These are phyloP conservation scores for Rutstroemia sp. DNA, from an alignment of 2,329 filamentous ascomycete genomes.

Conservation along the genomic window DNA sequence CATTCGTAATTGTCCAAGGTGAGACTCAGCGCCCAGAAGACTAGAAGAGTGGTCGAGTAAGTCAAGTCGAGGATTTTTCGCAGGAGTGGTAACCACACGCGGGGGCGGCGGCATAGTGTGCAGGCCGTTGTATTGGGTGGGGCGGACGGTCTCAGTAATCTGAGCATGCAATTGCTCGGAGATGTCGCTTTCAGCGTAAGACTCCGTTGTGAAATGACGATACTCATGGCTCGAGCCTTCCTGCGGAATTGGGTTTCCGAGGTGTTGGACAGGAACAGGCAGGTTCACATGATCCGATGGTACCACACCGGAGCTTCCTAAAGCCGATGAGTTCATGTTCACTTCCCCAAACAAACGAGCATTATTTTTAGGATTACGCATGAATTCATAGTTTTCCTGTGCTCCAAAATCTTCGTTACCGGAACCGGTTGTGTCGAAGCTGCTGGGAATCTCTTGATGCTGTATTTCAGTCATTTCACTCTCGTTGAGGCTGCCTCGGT, in stretches of 20 bases:
- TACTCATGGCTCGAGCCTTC: neutral
- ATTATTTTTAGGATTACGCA: slow-evolving; percentile 9
- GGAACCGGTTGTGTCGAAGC: slow-evolving; percentile 21
- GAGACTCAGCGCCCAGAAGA: slow-evolving; percentile 28
- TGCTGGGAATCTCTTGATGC: slow-evolving; percentile 23
- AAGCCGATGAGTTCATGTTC: slow-evolving; percentile 21
- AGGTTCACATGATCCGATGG: slow-evolving; percentile 24
- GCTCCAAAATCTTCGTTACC: neutral
- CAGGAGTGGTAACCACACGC: neutral
- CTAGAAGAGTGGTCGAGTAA: slow-evolving; percentile 18
- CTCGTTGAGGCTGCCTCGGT: slow-evolving; percentile 12
- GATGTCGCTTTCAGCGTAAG: too few species aligned
- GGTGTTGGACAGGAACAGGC: slow-evolving; percentile 16
- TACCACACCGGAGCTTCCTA: slow-evolving; percentile 28
- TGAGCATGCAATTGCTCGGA: too few species aligned
- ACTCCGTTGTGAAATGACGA: too few species aligned
- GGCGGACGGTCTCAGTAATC: too few species aligned
- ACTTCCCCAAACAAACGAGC: slow-evolving; percentile 29
- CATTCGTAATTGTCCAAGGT: slow-evolving; percentile 28
- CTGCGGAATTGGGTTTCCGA: neutral
- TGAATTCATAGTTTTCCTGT: slow-evolving; percentile 16
- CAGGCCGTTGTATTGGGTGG: slow-evolving; percentile 1
- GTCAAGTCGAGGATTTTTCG: slow-evolving; percentile 7
- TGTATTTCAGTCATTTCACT: slow-evolving; percentile 21
- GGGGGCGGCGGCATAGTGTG: slow-evolving; percentile 15